Evolutionary conservation across 2,329 filamentous ascomycete genomes (phyloP).

Genomic region (Knufia fluminis): DNA sequence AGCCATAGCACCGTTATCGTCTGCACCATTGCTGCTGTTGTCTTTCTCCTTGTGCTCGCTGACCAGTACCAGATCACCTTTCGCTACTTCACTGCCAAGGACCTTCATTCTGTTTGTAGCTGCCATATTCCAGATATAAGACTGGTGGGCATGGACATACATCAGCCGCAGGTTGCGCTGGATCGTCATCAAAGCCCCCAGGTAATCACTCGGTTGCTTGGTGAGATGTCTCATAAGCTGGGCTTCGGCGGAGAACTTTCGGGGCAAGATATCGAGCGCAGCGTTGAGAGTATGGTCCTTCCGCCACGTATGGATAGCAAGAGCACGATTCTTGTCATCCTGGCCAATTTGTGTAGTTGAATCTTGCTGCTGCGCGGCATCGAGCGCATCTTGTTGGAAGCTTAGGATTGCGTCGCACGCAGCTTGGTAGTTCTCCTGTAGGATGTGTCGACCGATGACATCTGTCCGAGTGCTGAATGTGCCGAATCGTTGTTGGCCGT

Average conservation of each 20-base stretch:
- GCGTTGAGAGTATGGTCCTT: constrained; percentile 48
- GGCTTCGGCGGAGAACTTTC: constrained; percentile 71
- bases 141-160: constrained; percentile 97
- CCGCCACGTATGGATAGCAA: constrained; percentile 66
- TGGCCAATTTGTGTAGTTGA: constrained; percentile 30
- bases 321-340: constrained; percentile 71
- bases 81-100: constrained; percentile 63
- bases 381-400: constrained; percentile 57
- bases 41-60: constrained; percentile 46
- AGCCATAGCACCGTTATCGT: constrained; percentile 26
- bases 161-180: constrained; percentile 76
- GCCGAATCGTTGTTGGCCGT: constrained; percentile 92
- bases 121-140: constrained; percentile 82
- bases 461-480: constrained; percentile 81
- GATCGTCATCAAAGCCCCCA: constrained; percentile 71
- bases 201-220: constrained; percentile 54
- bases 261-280: constrained; percentile 62
- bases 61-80: constrained; percentile 74
- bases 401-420: constrained; percentile 69
- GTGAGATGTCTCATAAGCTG: constrained; percentile 69
- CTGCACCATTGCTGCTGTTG: constrained; percentile 15
- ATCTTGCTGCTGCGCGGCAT: constrained; percentile 42
- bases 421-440: constrained; percentile 69
- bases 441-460: constrained; percentile 70
- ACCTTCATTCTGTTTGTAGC: constrained; percentile 71